Evolutionary conservation across 345 rosid species (phyloP).

Genomic region (Boechera stricta): DNA sequence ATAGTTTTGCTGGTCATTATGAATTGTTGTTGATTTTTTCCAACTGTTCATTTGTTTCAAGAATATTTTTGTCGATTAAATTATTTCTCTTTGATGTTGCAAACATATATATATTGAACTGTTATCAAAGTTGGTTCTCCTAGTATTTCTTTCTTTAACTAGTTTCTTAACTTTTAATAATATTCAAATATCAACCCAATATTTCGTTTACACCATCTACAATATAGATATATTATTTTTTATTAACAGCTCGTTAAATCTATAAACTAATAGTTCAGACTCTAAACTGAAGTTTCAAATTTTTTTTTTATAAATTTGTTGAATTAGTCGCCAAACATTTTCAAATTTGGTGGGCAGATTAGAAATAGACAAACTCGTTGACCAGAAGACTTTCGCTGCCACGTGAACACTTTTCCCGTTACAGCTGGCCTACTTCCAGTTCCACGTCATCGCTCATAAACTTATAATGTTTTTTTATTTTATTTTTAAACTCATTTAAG

Average conservation of each 20-base stretch:
- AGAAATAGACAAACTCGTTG: constrained; percentile 32
- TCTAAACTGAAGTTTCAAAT: too few relatives aligned
- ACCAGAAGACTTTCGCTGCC: constrained; percentile 23
- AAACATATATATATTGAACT: not conserved
- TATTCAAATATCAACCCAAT: not conserved
- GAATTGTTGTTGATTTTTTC: not conserved
- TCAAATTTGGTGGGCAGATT: constrained; percentile 20
- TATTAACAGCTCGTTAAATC: too few relatives aligned
- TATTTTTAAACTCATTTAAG: not conserved
- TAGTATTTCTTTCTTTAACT: too few relatives aligned
- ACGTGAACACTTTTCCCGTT: not conserved
- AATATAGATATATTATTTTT: too few relatives aligned
- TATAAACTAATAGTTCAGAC: too few relatives aligned
- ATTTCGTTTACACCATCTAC: too few relatives aligned
- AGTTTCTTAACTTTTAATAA: not conserved
- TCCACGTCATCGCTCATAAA: constrained; percentile 17
- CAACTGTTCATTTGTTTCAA: constrained; percentile 1
- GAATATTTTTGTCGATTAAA: not conserved
- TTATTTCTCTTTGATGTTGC: not conserved
- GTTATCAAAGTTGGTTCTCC: not conserved
- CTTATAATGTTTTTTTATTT: not conserved
- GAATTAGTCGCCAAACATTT: not conserved
- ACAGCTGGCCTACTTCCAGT: constrained; percentile 29
- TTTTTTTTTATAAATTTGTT: not conserved
- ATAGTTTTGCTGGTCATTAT: constrained; percentile 2